phyloP scores from a whole-genome alignment of 2,329 filamentous ascomycete species.

The Lachnum nothofagi region DNA sequence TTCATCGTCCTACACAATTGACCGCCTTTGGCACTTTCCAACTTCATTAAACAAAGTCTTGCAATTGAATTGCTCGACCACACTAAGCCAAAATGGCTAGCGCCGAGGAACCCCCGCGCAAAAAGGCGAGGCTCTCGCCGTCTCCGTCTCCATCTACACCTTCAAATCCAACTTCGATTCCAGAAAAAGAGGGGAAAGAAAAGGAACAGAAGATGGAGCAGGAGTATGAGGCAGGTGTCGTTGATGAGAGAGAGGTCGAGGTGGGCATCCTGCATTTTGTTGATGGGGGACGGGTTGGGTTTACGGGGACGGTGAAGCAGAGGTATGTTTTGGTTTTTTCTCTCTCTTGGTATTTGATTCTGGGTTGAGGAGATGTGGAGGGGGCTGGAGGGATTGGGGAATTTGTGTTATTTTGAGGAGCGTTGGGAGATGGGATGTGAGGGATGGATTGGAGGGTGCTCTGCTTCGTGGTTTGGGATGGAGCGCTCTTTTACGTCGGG shows the following conservation, averaged over 20 bases:
- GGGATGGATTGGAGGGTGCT: too few species aligned
- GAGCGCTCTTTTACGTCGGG: not conserved
- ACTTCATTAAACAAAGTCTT: too few species aligned
- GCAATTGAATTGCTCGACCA: not conserved
- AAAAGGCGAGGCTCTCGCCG: constrained; percentile 18
- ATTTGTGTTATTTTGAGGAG: too few species aligned
- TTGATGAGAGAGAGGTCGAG: constrained; percentile 21
- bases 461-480: too few species aligned
- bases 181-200: constrained; percentile 8
- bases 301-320: constrained; percentile 63
- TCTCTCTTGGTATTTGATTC: constrained; percentile 1
- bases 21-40: too few species aligned
- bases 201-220: not conserved
- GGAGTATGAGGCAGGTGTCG: not conserved
- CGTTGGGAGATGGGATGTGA: too few species aligned
- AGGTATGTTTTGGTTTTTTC: constrained; percentile 38
- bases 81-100: constrained; percentile 19
- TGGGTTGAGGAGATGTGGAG: not conserved
- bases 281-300: constrained; percentile 51
- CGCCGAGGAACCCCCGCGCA: constrained; percentile 4
- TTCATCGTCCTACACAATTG: too few species aligned
- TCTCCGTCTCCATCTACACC: constrained; percentile 6
- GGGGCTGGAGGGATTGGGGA: too few species aligned
- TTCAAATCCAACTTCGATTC: not conserved
- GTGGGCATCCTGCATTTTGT: constrained; percentile 63